These are phyloP conservation scores for Quercus phellos DNA, from an alignment of 331 rosid species.

Conservation along the genomic window DNA sequence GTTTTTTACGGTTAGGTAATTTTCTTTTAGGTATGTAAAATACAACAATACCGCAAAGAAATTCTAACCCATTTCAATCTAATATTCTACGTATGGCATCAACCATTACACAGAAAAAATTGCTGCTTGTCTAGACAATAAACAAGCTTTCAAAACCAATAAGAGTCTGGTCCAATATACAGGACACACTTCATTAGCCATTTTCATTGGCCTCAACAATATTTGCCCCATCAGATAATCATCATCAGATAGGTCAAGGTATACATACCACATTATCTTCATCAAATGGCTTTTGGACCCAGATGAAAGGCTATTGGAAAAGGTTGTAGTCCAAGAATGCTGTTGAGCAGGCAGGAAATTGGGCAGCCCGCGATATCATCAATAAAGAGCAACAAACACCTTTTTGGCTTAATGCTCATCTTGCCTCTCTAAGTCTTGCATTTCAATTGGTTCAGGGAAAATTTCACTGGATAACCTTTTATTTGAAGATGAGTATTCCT, in stretches of 20 bases:
- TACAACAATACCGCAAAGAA: background rate
- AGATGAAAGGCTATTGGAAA: background rate
- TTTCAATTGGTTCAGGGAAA: slow-evolving; percentile 81
- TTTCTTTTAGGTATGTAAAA: background rate
- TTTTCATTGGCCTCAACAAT: background rate
- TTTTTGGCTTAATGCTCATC: slow-evolving; percentile 26
- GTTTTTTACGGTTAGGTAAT: background rate
- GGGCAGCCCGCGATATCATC: background rate
- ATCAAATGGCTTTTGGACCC: background rate
- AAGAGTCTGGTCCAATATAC: background rate
- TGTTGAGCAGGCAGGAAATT: background rate
- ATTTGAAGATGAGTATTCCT: slow-evolving; percentile 67
- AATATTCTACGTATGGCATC: background rate
- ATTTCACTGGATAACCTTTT: slow-evolving; percentile 79
- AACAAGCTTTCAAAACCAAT: slow-evolving; percentile 5
- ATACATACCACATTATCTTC: background rate
- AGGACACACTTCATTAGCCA: background rate
- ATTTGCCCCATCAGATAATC: background rate
- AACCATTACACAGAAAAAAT: slow-evolving; percentile 6
- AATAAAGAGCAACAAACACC: slow-evolving; percentile 18
- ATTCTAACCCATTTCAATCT: background rate
- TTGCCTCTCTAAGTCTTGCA: slow-evolving; percentile 55
- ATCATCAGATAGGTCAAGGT: background rate
- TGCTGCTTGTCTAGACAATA: background rate
- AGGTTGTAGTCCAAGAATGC: background rate